Percentiles rank a stretch among this genome's conserved stretches.
Conservation (phyloP, 75 land plant species). For the Sequoia sempervirens region DNA sequence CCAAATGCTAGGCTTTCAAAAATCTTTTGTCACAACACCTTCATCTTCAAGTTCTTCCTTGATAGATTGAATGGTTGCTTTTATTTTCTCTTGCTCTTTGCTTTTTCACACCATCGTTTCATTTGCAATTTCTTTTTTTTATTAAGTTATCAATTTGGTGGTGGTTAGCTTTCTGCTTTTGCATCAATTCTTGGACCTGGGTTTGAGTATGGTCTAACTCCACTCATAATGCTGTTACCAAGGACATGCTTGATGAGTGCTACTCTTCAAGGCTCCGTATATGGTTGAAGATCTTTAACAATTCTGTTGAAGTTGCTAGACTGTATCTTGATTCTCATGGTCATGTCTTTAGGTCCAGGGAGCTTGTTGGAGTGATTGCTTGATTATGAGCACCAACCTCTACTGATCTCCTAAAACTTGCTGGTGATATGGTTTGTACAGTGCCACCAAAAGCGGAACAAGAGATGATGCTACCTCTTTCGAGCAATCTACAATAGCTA, state of each 20-base stretch:
- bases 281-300: conserved; percentile 74
- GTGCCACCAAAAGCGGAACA: conserved; percentile 12
- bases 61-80: conserved; percentile 53
- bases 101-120: conserved; percentile 52
- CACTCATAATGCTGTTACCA: conserved; percentile 50
- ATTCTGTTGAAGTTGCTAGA: conserved; percentile 69
- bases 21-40: conserved; percentile 11
- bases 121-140: conserved; percentile 50
- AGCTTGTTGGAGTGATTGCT: conserved; percentile 41
- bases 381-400: conserved; percentile 53
- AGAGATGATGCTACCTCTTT: too few relatives aligned
- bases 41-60: conserved; percentile 71
- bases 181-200: conserved; percentile 52
- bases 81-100: conserved; percentile 61
- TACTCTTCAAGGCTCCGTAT: conserved; percentile 90
- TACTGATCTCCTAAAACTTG: conserved; percentile 54
- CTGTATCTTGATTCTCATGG: conserved; percentile 28
- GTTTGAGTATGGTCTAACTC: conserved; percentile 61
- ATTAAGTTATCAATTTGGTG: conserved; percentile 62
- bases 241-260: conserved; percentile 46
- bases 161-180: conserved; percentile 49
- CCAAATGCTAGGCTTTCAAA: conserved; percentile 28
- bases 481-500: too few relatives aligned
- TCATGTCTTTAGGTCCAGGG: conserved; percentile 36
- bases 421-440: conserved; percentile 42